These are phyloP conservation scores for Vaccinium corymbosum DNA, from an alignment of 148 eudicot species.

Conservation along the genomic window DNA sequence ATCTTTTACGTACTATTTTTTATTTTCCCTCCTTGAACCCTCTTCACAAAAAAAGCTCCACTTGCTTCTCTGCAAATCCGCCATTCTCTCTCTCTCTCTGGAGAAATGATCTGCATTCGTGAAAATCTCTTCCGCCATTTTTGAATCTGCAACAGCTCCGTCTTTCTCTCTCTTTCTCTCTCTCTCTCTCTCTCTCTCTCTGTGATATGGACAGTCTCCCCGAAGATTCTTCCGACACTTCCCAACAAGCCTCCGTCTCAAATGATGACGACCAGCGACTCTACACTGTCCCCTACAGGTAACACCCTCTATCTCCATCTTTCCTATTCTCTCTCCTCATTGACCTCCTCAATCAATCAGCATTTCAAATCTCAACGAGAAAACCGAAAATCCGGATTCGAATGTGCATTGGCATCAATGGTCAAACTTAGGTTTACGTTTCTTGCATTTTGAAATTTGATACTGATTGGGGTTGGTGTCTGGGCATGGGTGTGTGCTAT, in stretches of 20 bases:
- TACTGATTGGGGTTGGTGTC: background rate
- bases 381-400: background rate
- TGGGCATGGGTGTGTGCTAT: background rate
- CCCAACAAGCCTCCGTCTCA: slow-evolving; percentile 27
- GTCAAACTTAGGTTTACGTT: slow-evolving; percentile 2
- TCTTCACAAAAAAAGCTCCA: background rate
- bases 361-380: background rate
- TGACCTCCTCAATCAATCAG: background rate
- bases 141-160: slow-evolving; percentile 18
- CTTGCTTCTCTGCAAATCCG: slow-evolving; percentile 28
- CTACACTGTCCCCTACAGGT: slow-evolving; percentile 83
- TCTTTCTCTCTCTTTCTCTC: slow-evolving; percentile 19
- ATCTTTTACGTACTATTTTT: background rate
- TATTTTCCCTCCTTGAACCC: slow-evolving; percentile 3
- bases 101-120: slow-evolving; percentile 24
- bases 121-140: slow-evolving; percentile 28
- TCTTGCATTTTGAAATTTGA: slow-evolving; percentile 6
- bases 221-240: slow-evolving; percentile 22
- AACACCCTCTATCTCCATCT: slow-evolving; percentile 3
- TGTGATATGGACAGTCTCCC: slow-evolving; percentile 12
- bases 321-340: background rate
- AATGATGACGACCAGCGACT: slow-evolving; percentile 62
- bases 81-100: slow-evolving; percentile 20
- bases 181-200: background rate
- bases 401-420: slow-evolving; percentile 9